Evolutionary conservation across 106 monocot genomes (phyloP).

Genomic region (Posidonia australis): DNA sequence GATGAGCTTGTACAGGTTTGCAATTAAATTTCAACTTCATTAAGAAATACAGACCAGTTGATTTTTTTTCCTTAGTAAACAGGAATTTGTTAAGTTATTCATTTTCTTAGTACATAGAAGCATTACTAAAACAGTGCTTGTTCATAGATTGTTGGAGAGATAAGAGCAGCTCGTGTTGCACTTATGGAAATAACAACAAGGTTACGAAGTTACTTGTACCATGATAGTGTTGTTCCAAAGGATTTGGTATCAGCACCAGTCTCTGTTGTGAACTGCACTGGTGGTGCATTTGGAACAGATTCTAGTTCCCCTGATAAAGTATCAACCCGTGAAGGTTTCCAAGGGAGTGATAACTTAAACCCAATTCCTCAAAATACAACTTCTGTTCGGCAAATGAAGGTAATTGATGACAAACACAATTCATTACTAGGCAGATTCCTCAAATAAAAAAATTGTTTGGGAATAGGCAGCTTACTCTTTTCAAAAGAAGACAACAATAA

Average conservation of each 20-base stretch:
- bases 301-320: slow-evolving; percentile 14
- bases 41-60: background rate
- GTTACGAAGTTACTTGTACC: slow-evolving; percentile 52
- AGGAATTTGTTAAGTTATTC: background rate
- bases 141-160: slow-evolving; percentile 97
- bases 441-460: too few species aligned
- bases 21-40: background rate
- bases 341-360: slow-evolving; percentile 8
- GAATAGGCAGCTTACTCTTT: too few species aligned
- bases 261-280: background rate
- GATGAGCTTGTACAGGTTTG: slow-evolving; percentile 89
- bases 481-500: too few species aligned
- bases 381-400: slow-evolving; percentile 8
- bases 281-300: slow-evolving; percentile 5
- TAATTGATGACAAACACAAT: background rate
- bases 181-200: slow-evolving; percentile 64
- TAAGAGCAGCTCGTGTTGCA: slow-evolving; percentile 79
- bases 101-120: background rate
- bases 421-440: too few species aligned
- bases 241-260: slow-evolving; percentile 14
- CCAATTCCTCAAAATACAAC: background rate
- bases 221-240: slow-evolving; percentile 32
- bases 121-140: background rate
- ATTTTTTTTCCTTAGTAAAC: background rate
- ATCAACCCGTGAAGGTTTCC: slow-evolving; percentile 2